phyloP scores from a whole-genome alignment of 1,284 basidiomycete genomes.

The Thelephora terrestris region DNA sequence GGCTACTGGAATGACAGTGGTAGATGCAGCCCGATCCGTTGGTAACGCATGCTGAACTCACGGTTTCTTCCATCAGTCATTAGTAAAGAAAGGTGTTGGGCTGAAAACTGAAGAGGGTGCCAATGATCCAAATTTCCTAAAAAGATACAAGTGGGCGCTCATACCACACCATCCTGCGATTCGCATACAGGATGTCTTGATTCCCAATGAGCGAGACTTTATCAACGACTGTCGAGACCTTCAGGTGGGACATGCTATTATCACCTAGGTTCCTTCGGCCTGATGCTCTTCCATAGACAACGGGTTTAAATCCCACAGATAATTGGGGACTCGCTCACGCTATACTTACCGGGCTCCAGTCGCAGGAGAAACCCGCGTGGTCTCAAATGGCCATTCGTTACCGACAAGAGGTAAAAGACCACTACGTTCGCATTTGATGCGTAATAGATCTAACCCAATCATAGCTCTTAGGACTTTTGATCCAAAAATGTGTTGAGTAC shows the following conservation, averaged over 20 bases:
- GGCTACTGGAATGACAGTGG: slow-evolving; percentile 32
- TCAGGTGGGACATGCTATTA: no score
- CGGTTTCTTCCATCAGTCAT: not conserved
- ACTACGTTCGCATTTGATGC: no score
- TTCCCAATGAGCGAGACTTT: not conserved
- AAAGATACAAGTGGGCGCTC: slow-evolving; percentile 71
- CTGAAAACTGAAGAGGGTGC: not conserved
- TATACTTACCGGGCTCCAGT: no score
- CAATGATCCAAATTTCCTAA: slow-evolving; percentile 34
- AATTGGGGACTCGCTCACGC: no score
- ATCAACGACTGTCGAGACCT: not conserved
- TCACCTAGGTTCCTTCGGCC: no score
- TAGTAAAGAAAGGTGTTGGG: not conserved
- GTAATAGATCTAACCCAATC: no score
- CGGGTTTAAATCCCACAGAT: no score
- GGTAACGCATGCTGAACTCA: not conserved
- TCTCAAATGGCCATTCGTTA: no score
- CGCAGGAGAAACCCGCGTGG: no score
- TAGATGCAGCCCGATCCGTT: slow-evolving; percentile 9
- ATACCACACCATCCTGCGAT: slow-evolving; percentile 24
- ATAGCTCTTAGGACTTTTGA: not conserved
- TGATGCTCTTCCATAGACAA: no score
- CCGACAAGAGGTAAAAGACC: no score
- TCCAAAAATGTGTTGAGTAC: not conserved
- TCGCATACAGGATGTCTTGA: not conserved